Evolutionary conservation across 768 basidiomycete species (phyloP).

Genomic region (Podaxis carcinomalis): DNA sequence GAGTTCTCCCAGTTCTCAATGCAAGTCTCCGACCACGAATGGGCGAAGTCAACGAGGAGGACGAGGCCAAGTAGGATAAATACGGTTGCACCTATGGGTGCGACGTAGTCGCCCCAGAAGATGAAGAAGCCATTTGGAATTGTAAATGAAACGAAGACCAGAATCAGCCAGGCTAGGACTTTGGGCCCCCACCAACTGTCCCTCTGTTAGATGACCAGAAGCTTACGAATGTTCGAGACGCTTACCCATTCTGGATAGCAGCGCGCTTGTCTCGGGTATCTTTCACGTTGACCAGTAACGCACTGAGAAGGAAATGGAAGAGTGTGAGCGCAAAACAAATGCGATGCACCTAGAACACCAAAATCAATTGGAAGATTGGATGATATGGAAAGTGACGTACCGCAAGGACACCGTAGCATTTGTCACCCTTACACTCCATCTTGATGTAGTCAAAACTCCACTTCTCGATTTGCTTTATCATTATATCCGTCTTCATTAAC

Average conservation of each 20-base stretch:
- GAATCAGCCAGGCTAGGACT: constrained; percentile 80
- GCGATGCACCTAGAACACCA: constrained; percentile 68
- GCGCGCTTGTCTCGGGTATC: constrained; percentile 92
- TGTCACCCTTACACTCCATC: constrained; percentile 91
- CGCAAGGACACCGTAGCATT: constrained; percentile 95
- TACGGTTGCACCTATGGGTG: constrained; percentile 86
- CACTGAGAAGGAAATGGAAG: constrained; percentile 80
- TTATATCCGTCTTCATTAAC: constrained; percentile 90
- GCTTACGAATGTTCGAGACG: not conserved
- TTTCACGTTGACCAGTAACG: constrained; percentile 78
- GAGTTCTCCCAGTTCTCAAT: constrained; percentile 92
- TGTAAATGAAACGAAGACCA: constrained; percentile 82
- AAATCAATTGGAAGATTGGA: not conserved
- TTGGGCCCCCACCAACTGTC: constrained; percentile 98
- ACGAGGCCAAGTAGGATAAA: constrained; percentile 98
- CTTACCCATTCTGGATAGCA: constrained; percentile 94
- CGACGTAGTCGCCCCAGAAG: constrained; percentile 93
- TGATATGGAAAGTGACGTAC: constrained; percentile 41
- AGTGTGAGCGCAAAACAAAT: constrained; percentile 93
- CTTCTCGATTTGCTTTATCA: constrained; percentile 83
- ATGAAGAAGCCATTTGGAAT: constrained; percentile 98
- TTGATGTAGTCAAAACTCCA: constrained; percentile 97
- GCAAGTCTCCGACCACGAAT: constrained; percentile 97
- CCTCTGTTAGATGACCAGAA: constrained; percentile 6
- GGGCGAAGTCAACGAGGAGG: constrained; percentile 96